Conservation (phyloP, 2,329 filamentous ascomycete genomes). For the Chaetothyriales sp. region DNA sequence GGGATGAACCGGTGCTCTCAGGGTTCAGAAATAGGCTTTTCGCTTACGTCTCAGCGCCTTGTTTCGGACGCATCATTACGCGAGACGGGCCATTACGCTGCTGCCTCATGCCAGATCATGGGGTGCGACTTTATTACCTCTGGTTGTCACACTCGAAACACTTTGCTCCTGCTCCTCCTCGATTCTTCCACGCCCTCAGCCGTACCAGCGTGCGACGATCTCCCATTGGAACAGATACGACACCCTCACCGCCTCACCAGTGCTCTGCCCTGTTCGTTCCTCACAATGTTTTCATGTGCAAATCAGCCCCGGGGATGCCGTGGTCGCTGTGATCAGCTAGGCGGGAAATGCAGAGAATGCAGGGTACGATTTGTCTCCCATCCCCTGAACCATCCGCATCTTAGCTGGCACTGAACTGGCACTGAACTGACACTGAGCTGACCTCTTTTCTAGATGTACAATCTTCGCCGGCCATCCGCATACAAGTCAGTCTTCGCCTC, state of each 20-base stretch:
- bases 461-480: constrained; percentile 21
- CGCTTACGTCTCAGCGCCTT: neutral
- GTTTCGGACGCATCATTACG: neutral
- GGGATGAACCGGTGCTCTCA: neutral
- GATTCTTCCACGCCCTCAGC: neutral
- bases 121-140: neutral
- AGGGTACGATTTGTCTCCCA: constrained; percentile 23
- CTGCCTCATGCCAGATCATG: neutral
- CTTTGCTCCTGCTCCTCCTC: neutral
- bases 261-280: constrained; percentile 1
- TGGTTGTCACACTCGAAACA: neutral
- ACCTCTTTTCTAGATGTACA: constrained; percentile 15
- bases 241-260: too few species aligned
- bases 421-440: constrained; percentile 4
- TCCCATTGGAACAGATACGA: too few species aligned
- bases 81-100: neutral
- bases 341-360: constrained; percentile 31
- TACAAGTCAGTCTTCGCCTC: constrained; percentile 28
- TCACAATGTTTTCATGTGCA: constrained; percentile 32
- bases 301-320: constrained; percentile 35
- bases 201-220: neutral
- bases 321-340: constrained; percentile 29
- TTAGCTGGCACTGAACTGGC: constrained; percentile 4
- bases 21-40: neutral
- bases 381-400: neutral